Base-by-base conservation (phyloP, 306 rosid species). In the Alnus glutinosa region DNA sequence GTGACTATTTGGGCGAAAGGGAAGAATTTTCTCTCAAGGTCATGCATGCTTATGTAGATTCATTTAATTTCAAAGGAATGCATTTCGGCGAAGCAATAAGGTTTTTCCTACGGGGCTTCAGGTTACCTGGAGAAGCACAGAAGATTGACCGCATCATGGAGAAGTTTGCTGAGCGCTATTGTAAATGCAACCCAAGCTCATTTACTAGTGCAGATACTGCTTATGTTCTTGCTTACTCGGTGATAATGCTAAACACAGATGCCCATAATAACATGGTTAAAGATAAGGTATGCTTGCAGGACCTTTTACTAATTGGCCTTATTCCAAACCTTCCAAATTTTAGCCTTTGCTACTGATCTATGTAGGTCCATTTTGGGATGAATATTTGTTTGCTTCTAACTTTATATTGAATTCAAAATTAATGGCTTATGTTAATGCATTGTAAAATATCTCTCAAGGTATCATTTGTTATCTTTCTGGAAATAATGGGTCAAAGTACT, bases 111-210 rank as follows among this genome's bases (percentile, higher is more conserved):
- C 91, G 85, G 81, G 99, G 99, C 83, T 96, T 96, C 89, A 93
- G 90, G 88, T 84, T 96, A 79, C 99, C 99, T 63, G 99, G 99
- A 82, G 99, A 96, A 86, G 99, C 99, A 77, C 99, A 96, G 80
- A 96, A 96, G 87, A 96, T 96, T 59, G 99, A 96, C 81, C 99
- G 98, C 73, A 96, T 96, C 79, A 96, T 96, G 99, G 99, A 96
- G 96, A 96, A 96, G 91, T 93, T 96, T 90, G 99, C 99, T n/a
- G 99, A 96, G 87, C 98, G 99, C 64, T 96, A 88, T 83, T 96
- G 99, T 86, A 96, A 93, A 93, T 93, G 97, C 89, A 96, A 80
- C 73, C 96, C 98, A 36, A 92, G 86, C 92, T 91, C 97, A 63
- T 96, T 96, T 83, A 87, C 96, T 76, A 93, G 99, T 88, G 99